Evolutionary conservation across 75 land plant species (phyloP).

Genomic region (Larix kaempferi): DNA sequence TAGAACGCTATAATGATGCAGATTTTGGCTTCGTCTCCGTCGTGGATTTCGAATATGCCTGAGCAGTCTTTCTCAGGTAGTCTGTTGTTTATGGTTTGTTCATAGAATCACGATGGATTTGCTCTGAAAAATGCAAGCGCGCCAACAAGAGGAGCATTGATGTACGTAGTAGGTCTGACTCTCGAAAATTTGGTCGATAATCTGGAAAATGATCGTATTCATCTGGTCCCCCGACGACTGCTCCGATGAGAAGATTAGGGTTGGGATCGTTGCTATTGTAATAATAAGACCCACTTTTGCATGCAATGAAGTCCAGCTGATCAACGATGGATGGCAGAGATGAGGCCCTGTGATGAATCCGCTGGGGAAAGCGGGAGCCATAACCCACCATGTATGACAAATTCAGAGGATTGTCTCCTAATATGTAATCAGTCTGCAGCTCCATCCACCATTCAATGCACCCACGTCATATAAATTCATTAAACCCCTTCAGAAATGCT

Average conservation of each 20-base stretch:
- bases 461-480: neutral
- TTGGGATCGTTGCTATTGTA: conserved; percentile 26
- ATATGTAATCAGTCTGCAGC: conserved; percentile 63
- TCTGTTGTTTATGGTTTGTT: too few species aligned
- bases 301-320: conserved; percentile 27
- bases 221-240: conserved; percentile 73
- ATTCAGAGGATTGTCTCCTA: conserved; percentile 55
- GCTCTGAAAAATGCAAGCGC: conserved; percentile 69
- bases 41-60: too few species aligned
- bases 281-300: conserved; percentile 37
- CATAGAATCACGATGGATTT: neutral
- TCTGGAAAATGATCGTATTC: conserved; percentile 47
- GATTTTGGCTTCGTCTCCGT: too few species aligned
- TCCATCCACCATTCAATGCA: neutral
- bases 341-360: conserved; percentile 63
- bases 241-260: conserved; percentile 59
- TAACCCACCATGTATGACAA: conserved; percentile 82
- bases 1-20: too few species aligned
- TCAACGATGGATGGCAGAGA: conserved; percentile 35
- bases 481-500: neutral
- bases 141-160: conserved; percentile 89
- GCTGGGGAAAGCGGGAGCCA: conserved; percentile 42
- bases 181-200: conserved; percentile 21
- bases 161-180: conserved; percentile 76
- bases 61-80: too few species aligned